These are phyloP conservation scores for Coemansia sp. DNA, from an alignment of 192 early-diverging fungal species.

Conservation along the genomic window DNA sequence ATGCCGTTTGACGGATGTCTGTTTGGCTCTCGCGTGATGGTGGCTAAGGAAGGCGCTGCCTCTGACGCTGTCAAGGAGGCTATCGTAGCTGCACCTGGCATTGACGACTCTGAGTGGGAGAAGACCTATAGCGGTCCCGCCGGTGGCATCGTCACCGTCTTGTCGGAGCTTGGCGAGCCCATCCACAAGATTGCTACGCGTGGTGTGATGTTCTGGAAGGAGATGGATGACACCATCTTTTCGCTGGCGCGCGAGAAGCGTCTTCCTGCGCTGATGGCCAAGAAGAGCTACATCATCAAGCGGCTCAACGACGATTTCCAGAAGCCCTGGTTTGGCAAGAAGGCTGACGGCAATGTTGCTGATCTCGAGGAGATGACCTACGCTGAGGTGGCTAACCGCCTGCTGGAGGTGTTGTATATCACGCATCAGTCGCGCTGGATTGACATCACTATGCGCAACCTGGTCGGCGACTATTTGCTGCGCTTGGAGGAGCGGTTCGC, in stretches of 20 bases:
- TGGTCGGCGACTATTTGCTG: slow-evolving; percentile 76
- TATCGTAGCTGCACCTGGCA: slow-evolving; percentile 81
- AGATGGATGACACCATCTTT: slow-evolving; percentile 81
- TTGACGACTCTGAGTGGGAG: slow-evolving; percentile 78
- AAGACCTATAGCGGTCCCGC: slow-evolving; percentile 74
- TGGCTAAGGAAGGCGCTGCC: slow-evolving; percentile 81
- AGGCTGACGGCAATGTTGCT: slow-evolving; percentile 67
- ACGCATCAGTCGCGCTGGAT: slow-evolving; percentile 79
- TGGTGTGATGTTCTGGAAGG: slow-evolving; percentile 75
- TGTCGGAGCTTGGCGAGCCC: slow-evolving; percentile 88
- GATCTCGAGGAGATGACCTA: slow-evolving; percentile 95
- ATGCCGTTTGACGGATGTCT: slow-evolving; percentile 96
- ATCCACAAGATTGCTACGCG: slow-evolving; percentile 91
- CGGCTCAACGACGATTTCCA: slow-evolving; percentile 69
- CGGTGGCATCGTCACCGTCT: slow-evolving; percentile 82
- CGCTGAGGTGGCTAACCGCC: slow-evolving; percentile 75
- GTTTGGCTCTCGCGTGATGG: slow-evolving; percentile 93
- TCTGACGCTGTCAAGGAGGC: slow-evolving; percentile 79
- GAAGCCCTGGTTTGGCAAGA: slow-evolving; percentile 93
- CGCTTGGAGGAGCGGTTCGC: slow-evolving; percentile 74
- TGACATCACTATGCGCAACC: slow-evolving; percentile 65
- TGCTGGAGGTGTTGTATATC: slow-evolving; percentile 82
- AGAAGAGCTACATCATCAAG: slow-evolving; percentile 79
- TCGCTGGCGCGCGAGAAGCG: slow-evolving; percentile 80
- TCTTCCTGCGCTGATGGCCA: slow-evolving; percentile 61